Evolutionary conservation across 768 basidiomycete species (phyloP), one percentile per base, ranked within the genome.

Genomic region (Naganishia antarctica): DNA sequence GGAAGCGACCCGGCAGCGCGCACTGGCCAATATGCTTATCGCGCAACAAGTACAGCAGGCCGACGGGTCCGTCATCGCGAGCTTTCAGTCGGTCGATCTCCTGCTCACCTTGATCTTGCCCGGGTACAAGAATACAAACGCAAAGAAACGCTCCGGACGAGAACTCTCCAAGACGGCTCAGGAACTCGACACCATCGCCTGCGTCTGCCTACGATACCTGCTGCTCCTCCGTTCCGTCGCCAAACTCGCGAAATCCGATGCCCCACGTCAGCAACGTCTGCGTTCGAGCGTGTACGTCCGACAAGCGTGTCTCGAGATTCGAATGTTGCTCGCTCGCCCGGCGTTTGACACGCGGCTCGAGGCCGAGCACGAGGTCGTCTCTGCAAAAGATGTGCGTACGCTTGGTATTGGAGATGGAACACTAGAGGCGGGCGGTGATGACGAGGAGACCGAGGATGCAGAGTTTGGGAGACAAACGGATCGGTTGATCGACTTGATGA

Each of bases 151-250:
- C 16, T 2, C 26, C 18, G 5, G 63, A 43, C 41, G 29, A 21
- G 64, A 0, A 46, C 62, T 37, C 13, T 53, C 34, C 69, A 23
- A 25, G 13, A 57, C 26, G 53, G 73, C 72, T 2, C 26, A 72
- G 15, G 70, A 71, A 5, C 61, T 75, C 13, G 76, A 77, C 60
- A 70, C 71, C 23, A 64, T 77, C 28, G 74, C 74, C 3, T n/a
- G 67, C 21, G 73, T 73, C 37, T 77, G 76, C 60, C 69, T 77
- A 47, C 68, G 70, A 16, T 75, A 72, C 58, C 57, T 77, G 21
- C 29, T 60, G 28, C 68, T 77, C 3, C 67, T 77, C 34, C 63
- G 64, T 6, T 68, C 66, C 25, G 50, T 69, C 15, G n/a, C 64
- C 12, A 12, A 46, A 45, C 58, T 57, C 13, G 53, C 53, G 26